A percentile compares a stretch with the other conserved stretches of the same genome.
These are phyloP conservation scores for Solanum neorickii DNA, from an alignment of 257 asterid species.

Conservation along the genomic window DNA sequence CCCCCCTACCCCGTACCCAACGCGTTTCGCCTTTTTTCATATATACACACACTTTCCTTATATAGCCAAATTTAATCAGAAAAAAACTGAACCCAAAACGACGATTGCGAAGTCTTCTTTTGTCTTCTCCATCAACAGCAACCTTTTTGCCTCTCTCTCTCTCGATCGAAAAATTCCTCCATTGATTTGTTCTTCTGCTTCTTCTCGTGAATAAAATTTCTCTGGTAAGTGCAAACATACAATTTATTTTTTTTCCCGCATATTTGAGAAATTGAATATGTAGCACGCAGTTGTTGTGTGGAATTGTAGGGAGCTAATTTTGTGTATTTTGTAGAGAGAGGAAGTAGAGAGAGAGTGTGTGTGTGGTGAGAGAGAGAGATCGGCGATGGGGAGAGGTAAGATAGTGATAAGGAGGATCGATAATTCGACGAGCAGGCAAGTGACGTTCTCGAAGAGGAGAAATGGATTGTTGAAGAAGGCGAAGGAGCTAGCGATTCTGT, in stretches of 20 bases:
- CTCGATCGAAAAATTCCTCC: not conserved
- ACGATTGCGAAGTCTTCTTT: slow-evolving; percentile 10
- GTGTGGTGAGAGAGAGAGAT: not conserved
- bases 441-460: slow-evolving; percentile 33
- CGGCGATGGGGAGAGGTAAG: slow-evolving; percentile 36
- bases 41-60: slow-evolving; percentile 21
- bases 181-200: not conserved
- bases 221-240: not conserved
- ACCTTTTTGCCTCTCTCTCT: not conserved
- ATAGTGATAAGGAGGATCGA: slow-evolving; percentile 37
- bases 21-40: not conserved
- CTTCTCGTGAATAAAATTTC: not conserved
- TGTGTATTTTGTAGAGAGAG: not conserved
- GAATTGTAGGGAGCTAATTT: not conserved
- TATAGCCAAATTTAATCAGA: slow-evolving; percentile 13
- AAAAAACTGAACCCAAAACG: slow-evolving; percentile 7
- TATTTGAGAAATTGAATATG: not conserved
- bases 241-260: not conserved
- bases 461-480: slow-evolving; percentile 34
- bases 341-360: not conserved
- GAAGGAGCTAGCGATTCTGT: slow-evolving; percentile 26
- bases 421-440: slow-evolving; percentile 39
- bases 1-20: not conserved
- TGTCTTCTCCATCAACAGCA: slow-evolving; percentile 20
- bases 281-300: not conserved